phyloP scores from a whole-genome alignment of 2,329 filamentous ascomycete genomes.

The Ophiostoma sp. region DNA sequence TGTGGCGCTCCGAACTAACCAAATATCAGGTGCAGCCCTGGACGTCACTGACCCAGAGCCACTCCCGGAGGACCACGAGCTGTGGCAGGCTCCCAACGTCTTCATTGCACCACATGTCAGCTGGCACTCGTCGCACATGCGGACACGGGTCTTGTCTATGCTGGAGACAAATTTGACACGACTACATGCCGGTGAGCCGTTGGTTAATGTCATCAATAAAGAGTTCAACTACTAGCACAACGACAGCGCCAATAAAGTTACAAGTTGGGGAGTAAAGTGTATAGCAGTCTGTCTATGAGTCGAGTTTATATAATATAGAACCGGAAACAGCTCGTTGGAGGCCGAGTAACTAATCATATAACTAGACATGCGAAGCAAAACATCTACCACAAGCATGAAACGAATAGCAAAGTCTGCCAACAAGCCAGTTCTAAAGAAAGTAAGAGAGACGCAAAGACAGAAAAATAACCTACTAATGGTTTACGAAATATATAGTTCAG shows the following conservation, averaged over 20 bases:
- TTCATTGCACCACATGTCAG: slow-evolving; percentile 55
- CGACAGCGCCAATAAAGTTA: neutral
- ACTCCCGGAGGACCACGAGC: slow-evolving; percentile 58
- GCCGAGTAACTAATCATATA: too few species aligned
- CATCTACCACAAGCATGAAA: too few species aligned
- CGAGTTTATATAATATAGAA: too few species aligned
- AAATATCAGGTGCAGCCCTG: slow-evolving; percentile 59
- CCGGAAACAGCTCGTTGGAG: too few species aligned
- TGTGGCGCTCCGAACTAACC: slow-evolving; percentile 48
- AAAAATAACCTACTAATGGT: too few species aligned
- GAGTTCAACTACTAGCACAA: slow-evolving; percentile 26
- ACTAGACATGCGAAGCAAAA: too few species aligned
- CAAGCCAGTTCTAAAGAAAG: too few species aligned
- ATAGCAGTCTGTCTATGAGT: too few species aligned
- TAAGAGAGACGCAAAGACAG: too few species aligned
- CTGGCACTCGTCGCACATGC: slow-evolving; percentile 39
- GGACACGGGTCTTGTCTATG: slow-evolving; percentile 40
- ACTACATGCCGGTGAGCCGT: slow-evolving; percentile 23
- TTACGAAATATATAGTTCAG: too few species aligned
- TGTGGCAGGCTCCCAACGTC: slow-evolving; percentile 66
- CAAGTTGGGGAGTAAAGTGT: too few species aligned
- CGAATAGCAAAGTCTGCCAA: too few species aligned
- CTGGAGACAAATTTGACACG: slow-evolving; percentile 39
- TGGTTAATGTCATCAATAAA: slow-evolving; percentile 27
- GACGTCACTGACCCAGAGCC: slow-evolving; percentile 80